phyloP scores from a whole-genome alignment of 176 grass and related monocot genomes.

The Oryza officinalis region DNA sequence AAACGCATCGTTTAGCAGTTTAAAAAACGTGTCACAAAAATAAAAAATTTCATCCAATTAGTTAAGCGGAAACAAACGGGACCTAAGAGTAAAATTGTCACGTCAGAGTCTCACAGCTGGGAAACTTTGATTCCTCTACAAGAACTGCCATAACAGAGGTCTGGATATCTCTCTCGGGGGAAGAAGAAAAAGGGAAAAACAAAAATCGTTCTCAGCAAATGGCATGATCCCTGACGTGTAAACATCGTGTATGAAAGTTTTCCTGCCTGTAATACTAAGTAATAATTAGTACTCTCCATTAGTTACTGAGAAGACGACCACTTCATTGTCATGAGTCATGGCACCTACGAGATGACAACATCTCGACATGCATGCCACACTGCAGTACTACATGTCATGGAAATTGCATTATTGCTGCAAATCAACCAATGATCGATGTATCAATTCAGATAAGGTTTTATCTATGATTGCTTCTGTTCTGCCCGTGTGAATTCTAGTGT shows the following conservation, averaged over 20 bases:
- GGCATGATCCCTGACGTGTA: no score
- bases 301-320: no score
- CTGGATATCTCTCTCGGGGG: no score
- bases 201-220: not conserved
- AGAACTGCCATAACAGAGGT: no score
- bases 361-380: not conserved
- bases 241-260: no score
- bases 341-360: not conserved
- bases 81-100: not conserved
- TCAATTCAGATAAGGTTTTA: not conserved
- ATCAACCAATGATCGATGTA: not conserved
- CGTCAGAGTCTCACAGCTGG: not conserved
- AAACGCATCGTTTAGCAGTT: no score
- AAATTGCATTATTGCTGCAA: not conserved
- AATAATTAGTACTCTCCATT: no score
- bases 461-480: not conserved
- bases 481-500: not conserved
- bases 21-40: no score
- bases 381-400: not conserved
- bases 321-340: not conserved
- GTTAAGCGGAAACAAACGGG: no score
- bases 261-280: no score
- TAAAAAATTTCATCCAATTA: no score
- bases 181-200: no score
- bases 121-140: not conserved